Evolutionary conservation across 768 basidiomycete genomes (phyloP), one percentile per base, ranked within the genome.

Genomic region (Polyporus arcularius): DNA sequence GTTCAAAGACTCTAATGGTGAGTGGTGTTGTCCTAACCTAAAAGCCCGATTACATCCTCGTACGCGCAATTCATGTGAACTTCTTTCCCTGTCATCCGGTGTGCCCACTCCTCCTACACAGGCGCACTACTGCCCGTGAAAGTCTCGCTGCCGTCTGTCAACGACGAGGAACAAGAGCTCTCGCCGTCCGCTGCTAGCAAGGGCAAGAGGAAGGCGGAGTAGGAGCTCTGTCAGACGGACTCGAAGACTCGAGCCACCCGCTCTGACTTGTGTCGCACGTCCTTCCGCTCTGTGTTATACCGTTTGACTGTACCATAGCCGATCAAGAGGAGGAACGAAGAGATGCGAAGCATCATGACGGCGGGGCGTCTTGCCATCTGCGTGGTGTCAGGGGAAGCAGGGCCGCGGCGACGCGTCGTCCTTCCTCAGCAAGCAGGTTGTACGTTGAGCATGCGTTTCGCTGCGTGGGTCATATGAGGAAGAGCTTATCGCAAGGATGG

Each of bases 381-480:
- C 76, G 78, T 45, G 81, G 79, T 7, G 77, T 73, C 16, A 87
- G 65, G 4, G 95, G 94, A 18, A 96, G 78, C n/a, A 97, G 74
- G 2, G 95, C 96, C 14, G 92, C 95, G 42, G 94, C 92, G 12
- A 98, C 93, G 28, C 90, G 87, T 54, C 96, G 80, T 7, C 96
- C 96, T 75, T 99, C 96, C 72, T 99, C 96, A 0, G 89, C 76
- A 48, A 99, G 80, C 26, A 99, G 72, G 73, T 99, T 98, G 74
- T 95, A 99, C 0, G 96, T 98, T 30, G 96, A 89, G 67, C 93
- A 95, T 16, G 96, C 96, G 71, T 96, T 97, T 68, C 92, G 79
- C 95, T 91, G 18, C 14, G 21, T 9, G 15, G 5, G 21, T 49
- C 9, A 21, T 47, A 15, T 38, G n/a, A 28, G 26, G 28, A 3